A percentile compares a stretch with the other conserved stretches of the same genome.
Conservation (phyloP, 495 filamentous ascomycete genomes). For the Lepraria neglecta region DNA sequence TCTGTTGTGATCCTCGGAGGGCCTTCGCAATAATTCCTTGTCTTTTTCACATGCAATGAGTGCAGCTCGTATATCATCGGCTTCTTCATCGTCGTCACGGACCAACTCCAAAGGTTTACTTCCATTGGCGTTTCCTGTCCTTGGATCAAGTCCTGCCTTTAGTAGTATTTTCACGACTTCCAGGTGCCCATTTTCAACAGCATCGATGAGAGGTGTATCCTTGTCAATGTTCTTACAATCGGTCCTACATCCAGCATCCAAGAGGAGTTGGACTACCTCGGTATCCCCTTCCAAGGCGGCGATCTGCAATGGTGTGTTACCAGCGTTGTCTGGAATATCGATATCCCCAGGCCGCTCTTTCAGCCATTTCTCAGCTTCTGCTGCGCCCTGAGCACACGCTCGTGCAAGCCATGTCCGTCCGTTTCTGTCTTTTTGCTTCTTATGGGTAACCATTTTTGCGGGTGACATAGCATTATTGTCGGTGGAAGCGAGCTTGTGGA, state of each 20-base stretch:
- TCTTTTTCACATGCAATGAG: conserved; percentile 43
- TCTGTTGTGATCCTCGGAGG: conserved; percentile 57
- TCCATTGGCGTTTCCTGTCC: conserved; percentile 76
- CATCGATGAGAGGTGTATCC: conserved; percentile 92
- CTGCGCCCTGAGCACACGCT: conserved; percentile 70
- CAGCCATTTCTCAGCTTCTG: conserved; percentile 62
- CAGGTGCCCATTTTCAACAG: conserved; percentile 87
- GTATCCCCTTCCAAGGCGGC: conserved; percentile 76
- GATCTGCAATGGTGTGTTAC: conserved; percentile 89
- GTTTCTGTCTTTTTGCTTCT: conserved; percentile 77
- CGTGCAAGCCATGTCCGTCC: conserved; percentile 79
- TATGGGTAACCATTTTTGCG: conserved; percentile 60
- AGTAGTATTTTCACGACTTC: conserved; percentile 84
- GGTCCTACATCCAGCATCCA: conserved; percentile 74
- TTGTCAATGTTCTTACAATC: conserved; percentile 75
- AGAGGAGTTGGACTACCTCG: conserved; percentile 64
- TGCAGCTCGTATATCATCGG: conserved; percentile 47
- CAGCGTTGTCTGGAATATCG: conserved; percentile 84
- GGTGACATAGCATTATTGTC: conserved; percentile 54
- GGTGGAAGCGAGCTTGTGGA: conserved; percentile 58
- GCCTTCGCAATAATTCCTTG: conserved; percentile 44
- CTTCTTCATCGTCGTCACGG: conserved; percentile 60
- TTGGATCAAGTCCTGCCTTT: conserved; percentile 80
- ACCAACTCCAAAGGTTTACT: conserved; percentile 82
- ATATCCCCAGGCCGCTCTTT: conserved; percentile 77